Conservation (phyloP, 2,329 filamentous ascomycete species). For the Calonectria hongkongensis region DNA sequence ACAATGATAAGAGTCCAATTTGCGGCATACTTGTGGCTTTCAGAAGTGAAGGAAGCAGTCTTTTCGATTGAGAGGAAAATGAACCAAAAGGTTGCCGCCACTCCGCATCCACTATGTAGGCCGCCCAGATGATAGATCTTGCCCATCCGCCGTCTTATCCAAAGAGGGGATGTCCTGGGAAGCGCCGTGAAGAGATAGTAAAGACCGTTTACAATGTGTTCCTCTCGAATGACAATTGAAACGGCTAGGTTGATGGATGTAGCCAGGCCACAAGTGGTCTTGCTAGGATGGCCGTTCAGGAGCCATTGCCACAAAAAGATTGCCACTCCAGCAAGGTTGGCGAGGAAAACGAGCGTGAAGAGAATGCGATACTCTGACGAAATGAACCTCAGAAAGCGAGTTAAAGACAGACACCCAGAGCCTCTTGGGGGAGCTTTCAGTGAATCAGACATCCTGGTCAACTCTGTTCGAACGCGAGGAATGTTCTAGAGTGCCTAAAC, state of each 20-base stretch:
- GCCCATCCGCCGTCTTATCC: background rate
- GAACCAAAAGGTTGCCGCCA: conserved; percentile 11
- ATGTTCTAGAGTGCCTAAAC: background rate
- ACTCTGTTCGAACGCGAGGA: background rate
- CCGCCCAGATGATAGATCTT: conserved; percentile 14
- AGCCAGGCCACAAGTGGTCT: conserved; percentile 1
- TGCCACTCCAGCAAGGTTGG: conserved; percentile 60
- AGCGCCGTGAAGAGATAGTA: conserved; percentile 1
- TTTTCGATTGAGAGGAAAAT: conserved; percentile 21
- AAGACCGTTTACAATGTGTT: conserved; percentile 9
- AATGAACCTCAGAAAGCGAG: conserved; percentile 47
- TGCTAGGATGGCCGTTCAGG: background rate
- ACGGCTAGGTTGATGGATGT: conserved; percentile 4
- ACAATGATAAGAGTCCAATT: conserved; percentile 5
- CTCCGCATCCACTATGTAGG: conserved; percentile 6
- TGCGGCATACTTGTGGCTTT: background rate
- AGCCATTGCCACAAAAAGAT: conserved; percentile 33
- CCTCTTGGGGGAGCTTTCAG: conserved; percentile 5
- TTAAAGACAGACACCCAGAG: conserved; percentile 43
- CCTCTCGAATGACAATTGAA: conserved; percentile 6
- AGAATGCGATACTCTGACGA: conserved; percentile 67
- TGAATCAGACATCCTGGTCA: conserved; percentile 9
- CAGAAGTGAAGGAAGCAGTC: background rate
- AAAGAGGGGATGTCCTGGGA: background rate
- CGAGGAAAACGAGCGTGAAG: conserved; percentile 68